These are phyloP conservation scores for Starmerella cellae DNA, from an alignment of 805 yeast species.

Conservation along the genomic window DNA sequence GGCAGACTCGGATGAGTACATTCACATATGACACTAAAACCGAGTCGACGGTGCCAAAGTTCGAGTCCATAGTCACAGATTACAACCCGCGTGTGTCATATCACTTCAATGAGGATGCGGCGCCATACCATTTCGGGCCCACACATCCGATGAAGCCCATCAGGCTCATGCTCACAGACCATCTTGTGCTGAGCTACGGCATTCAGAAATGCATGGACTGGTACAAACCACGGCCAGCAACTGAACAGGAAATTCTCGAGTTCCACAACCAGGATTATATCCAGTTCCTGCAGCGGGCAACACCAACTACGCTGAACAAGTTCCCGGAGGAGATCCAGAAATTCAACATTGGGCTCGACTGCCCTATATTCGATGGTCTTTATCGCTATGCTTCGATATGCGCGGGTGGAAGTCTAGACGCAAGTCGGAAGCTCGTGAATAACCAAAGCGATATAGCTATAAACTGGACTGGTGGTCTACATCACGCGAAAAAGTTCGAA, in stretches of 20 bases:
- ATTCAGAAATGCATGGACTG: constrained; percentile 82
- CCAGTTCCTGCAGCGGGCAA: constrained; percentile 57
- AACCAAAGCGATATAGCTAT: constrained; percentile 85
- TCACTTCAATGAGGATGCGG: constrained; percentile 72
- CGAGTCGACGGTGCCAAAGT: constrained; percentile 33
- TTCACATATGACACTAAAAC: constrained; percentile 34
- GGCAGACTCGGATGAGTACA: no score
- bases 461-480: constrained; percentile 88
- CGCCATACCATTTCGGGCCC: constrained; percentile 79
- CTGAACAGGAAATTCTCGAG: constrained; percentile 60
- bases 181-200: constrained; percentile 70
- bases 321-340: constrained; percentile 45
- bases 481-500: constrained; percentile 81
- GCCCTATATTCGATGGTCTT: constrained; percentile 90
- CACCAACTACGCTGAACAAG: constrained; percentile 59
- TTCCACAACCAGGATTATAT: constrained; percentile 85
- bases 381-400: constrained; percentile 72
- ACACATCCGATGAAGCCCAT: constrained; percentile 98
- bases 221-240: constrained; percentile 71
- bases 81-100: constrained; percentile 47
- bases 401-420: constrained; percentile 86
- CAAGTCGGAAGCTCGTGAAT: constrained; percentile 66
- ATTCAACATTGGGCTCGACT: constrained; percentile 86
- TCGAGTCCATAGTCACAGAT: constrained; percentile 23
- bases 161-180: constrained; percentile 85